A percentile compares a stretch with the other conserved stretches of the same genome.
Evolutionary conservation across 768 basidiomycete species (phyloP).

Genomic region (Termitomyces sp.): DNA sequence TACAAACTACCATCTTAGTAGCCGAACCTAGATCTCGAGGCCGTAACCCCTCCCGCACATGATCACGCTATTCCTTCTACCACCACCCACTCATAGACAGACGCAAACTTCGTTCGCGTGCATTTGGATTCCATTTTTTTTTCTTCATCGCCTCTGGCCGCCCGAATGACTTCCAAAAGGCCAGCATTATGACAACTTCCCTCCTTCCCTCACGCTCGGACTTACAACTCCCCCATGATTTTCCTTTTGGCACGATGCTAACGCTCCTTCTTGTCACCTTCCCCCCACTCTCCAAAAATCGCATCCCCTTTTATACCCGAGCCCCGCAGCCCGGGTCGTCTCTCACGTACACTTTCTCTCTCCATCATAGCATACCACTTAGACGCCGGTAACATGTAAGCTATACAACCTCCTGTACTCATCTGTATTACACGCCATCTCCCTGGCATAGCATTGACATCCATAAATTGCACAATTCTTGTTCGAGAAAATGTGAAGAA

Average conservation of each 20-base stretch:
- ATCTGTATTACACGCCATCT: slow-evolving; percentile 13
- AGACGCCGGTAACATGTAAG: slow-evolving; percentile 18
- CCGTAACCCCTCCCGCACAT: slow-evolving; percentile 36
- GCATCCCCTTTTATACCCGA: slow-evolving; percentile 2
- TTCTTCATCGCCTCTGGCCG: background rate
- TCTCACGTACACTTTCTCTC: background rate
- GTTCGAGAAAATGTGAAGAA: background rate
- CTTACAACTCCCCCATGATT: slow-evolving; percentile 7
- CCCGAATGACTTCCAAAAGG: slow-evolving; percentile 6
- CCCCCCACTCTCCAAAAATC: slow-evolving; percentile 1
- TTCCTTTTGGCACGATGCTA: slow-evolving; percentile 6
- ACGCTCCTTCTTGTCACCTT: slow-evolving; percentile 4
- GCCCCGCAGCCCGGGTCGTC: background rate
- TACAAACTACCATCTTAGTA: slow-evolving; percentile 1
- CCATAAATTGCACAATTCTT: background rate
- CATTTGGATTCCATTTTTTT: background rate
- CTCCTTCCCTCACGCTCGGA: slow-evolving; percentile 5
- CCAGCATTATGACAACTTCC: slow-evolving; percentile 12
- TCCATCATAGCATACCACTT: slow-evolving; percentile 16
- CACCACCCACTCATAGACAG: slow-evolving; percentile 9
- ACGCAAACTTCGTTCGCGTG: slow-evolving; percentile 3
- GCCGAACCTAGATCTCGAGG: slow-evolving; percentile 33
- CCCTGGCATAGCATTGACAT: slow-evolving; percentile 4
- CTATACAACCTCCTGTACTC: slow-evolving; percentile 16
- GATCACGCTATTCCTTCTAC: slow-evolving; percentile 19